Evolutionary conservation across 2,329 filamentous ascomycete species (phyloP), one percentile per base, ranked within the genome.

Genomic region (Nothomitra cinnamomea): DNA sequence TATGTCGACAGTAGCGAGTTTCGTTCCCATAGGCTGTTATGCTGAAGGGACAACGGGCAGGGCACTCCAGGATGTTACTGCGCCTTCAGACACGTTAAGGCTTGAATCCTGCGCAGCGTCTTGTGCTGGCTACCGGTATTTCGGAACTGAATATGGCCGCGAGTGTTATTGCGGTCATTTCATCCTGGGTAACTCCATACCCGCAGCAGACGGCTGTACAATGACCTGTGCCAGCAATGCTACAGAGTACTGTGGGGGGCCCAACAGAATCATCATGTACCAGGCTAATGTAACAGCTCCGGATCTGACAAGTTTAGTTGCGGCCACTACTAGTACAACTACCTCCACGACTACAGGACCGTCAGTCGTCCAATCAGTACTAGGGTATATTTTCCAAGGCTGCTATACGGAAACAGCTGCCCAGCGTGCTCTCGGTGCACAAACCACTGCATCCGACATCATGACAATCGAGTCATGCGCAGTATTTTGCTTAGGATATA

Each of bases 131-230:
- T 52, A 19, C n/a, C 35, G 36, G 24, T 52, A 41, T 41, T 40
- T 41, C 21, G 50, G 50, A 15, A 35, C 40, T 21, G 50, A 52
- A 17, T 52, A 19, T 17, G 40, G 32, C 28, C 35, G 40, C 1
- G 50, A 52, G 40, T 41, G 50, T 17, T 52, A 52, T 12, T 52
- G 50, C 17, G 50, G 50, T 19, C 38, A 52, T 19, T 12, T 22
- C 8, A 21, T 51, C 6, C n/a, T 41, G 17, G 36, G 4, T 51
- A 28, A 17, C 1, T 51, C 49, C 32, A 57, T 51, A 10, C 25
- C 53, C 8, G 38, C 60, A 7, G 59, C 41, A 28, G 52, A 56
- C 8, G 58, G 57, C 19, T 60, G 59, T 42, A 57, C 51, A 6
- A 56, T 57, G 36, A 47, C 56, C 19, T 57, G 54, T 51, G 19